These are phyloP conservation scores for Nicotiana obtusifolia DNA, from an alignment of 257 asterid species.

Conservation along the genomic window DNA sequence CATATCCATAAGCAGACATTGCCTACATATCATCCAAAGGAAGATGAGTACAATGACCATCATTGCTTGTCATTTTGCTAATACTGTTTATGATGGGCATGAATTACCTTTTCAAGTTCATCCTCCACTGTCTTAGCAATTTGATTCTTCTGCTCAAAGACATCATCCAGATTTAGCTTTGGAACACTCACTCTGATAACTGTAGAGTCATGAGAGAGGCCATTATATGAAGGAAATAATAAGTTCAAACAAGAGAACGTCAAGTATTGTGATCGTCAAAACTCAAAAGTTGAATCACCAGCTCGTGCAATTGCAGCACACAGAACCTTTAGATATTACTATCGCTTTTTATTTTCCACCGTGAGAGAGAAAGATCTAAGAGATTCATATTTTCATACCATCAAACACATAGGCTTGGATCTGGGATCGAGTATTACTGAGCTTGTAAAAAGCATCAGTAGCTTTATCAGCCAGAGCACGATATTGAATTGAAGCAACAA, in stretches of 20 bases:
- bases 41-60: neutral
- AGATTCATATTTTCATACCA: conserved; percentile 34
- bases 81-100: neutral
- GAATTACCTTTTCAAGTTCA: conserved; percentile 70
- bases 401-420: conserved; percentile 85
- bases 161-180: conserved; percentile 54
- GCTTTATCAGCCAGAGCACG: conserved; percentile 69
- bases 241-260: neutral
- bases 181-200: conserved; percentile 81
- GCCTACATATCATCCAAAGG: conserved; percentile 39
- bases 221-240: conserved; percentile 9
- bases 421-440: conserved; percentile 66
- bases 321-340: neutral
- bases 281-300: neutral
- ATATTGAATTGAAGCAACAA: conserved; percentile 81
- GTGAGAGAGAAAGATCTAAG: neutral
- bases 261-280: neutral
- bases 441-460: conserved; percentile 77
- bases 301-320: neutral
- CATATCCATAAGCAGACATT: conserved; percentile 77
- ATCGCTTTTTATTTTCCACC: neutral
- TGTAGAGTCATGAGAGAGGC: conserved; percentile 10
- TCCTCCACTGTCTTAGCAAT: conserved; percentile 74
- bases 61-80: neutral
- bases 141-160: conserved; percentile 73